These are phyloP conservation scores for Chrysoporthe puriensis DNA, from an alignment of 2,329 filamentous ascomycete genomes.

Conservation along the genomic window DNA sequence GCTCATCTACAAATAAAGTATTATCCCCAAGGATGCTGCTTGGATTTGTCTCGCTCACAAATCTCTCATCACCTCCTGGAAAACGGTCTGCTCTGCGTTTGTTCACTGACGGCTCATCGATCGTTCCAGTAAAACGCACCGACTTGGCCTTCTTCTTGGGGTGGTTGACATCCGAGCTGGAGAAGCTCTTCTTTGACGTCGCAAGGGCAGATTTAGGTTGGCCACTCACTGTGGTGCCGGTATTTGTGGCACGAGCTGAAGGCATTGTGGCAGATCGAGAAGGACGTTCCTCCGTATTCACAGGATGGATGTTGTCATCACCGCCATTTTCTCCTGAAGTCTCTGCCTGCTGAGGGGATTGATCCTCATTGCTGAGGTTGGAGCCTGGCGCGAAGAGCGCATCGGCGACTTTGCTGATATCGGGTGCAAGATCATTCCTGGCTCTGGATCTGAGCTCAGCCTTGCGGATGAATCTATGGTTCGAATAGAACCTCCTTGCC, in stretches of 20 bases:
- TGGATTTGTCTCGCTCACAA: background rate
- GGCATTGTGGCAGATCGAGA: background rate
- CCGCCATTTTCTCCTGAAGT: background rate
- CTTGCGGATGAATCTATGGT: conserved; percentile 42
- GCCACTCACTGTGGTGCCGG: background rate
- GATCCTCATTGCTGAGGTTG: conserved; percentile 32
- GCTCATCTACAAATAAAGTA: conserved; percentile 31
- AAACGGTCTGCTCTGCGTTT: conserved; percentile 9
- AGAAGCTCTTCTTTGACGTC: conserved; percentile 17
- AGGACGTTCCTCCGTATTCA: conserved; percentile 10
- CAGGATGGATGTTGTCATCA: background rate
- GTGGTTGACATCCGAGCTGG: conserved; percentile 4
- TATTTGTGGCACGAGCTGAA: too few relatives aligned
- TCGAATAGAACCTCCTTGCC: conserved; percentile 46
- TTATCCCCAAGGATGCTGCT: conserved; percentile 19
- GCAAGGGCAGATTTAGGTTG: background rate
- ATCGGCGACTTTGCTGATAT: conserved; percentile 35
- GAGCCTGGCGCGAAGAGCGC: conserved; percentile 32
- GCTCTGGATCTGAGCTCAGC: conserved; percentile 48
- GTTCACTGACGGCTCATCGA: conserved; percentile 12
- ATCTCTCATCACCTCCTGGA: conserved; percentile 4
- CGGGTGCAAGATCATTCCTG: conserved; percentile 47
- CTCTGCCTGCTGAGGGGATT: conserved; percentile 1
- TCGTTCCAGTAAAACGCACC: conserved; percentile 41
- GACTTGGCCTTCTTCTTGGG: conserved; percentile 41